phyloP scores from a whole-genome alignment of 371 early-diverging fungal genomes.

The Polyrhizophydium stewartii region DNA sequence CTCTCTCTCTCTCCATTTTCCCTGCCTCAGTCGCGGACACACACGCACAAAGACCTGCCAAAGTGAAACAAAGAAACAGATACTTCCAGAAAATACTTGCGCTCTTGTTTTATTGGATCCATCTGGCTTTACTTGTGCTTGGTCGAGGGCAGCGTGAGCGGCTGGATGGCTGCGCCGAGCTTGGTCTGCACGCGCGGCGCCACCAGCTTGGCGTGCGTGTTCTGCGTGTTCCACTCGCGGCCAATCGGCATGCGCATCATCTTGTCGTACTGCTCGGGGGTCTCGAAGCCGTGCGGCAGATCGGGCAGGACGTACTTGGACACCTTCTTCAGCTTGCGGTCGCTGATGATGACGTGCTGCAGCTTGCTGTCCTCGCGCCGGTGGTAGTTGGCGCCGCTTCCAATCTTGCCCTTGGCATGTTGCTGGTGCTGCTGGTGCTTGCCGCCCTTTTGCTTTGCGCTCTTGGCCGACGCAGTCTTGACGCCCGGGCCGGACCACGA shows the following conservation, averaged over 20 bases:
- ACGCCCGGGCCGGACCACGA: constrained; percentile 6
- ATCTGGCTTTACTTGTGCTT: no score
- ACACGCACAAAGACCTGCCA: no score
- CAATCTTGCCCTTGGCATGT: constrained; percentile 36
- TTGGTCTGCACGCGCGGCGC: constrained; percentile 81
- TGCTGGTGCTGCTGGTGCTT: neutral
- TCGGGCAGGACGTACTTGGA: constrained; percentile 26
- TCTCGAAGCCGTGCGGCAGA: constrained; percentile 85
- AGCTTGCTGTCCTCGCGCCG: constrained; percentile 79
- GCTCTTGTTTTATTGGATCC: no score
- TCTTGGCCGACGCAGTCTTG: neutral
- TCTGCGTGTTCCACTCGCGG: constrained; percentile 89
- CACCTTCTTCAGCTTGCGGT: constrained; percentile 73
- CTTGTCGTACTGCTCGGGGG: constrained; percentile 82
- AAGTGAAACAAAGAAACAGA: no score
- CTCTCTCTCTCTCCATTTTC: no score
- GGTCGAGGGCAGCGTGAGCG: constrained; percentile 54
- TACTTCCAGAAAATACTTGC: no score
- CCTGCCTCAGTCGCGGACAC: no score
- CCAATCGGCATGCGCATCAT: constrained; percentile 84
- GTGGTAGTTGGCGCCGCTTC: constrained; percentile 31
- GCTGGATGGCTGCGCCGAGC: constrained; percentile 84
- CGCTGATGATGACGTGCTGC: constrained; percentile 87
- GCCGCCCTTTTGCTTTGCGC: neutral
- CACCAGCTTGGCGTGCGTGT: constrained; percentile 63